Base-by-base conservation (phyloP, 2,329 filamentous ascomycete genomes). In the Monosporascus sp. region DNA sequence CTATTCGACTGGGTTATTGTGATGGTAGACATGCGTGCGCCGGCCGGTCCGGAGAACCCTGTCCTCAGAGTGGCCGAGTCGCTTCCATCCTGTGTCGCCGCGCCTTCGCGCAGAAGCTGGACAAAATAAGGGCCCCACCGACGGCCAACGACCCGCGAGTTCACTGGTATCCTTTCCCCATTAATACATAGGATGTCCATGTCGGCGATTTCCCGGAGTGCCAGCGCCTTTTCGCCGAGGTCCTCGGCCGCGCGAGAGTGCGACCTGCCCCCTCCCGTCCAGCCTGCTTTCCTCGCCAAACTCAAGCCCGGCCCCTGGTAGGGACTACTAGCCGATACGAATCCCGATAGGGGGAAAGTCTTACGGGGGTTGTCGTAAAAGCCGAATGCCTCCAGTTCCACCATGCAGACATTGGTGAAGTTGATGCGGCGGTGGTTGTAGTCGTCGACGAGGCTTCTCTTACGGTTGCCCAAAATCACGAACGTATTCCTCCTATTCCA, bases 341-440 rank as follows among this genome's bases (percentile, higher is more conserved):
- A 97, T 9, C 86, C 88, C 1, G 91, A 95, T 62, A 90, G 85
- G 1, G 93, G 89, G 5, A 83, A 77, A 1, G 80, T 84, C 67
- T 87, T 88, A 58, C 92, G 84, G 11, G 94, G 92, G 68, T 97
- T 99, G 67, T 97, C 93, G 69, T 97, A 97, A 44, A 99, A 85
- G 1, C 94, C 94, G 74, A 97, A 99, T 0, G 94, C 92, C 68
- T 99, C 94, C 11, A 99, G 78, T 70, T 99, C 94, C 8, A 99
- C 93, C 79, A 97, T 88, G 70, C 94, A 97, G 28, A 97, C 85
- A 66, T 99, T 95, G 9, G 89, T 89, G 68, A 97, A 99, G 71
- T 99, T 99, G 72, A 99, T 95, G 26, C 94, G 87, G 11, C 94
- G 88, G 66, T 97, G 94, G 68, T 97, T 97, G 72, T 99, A 99